Base-by-base conservation (phyloP, 164 flowering plant species). In the Platanus orientalis region DNA sequence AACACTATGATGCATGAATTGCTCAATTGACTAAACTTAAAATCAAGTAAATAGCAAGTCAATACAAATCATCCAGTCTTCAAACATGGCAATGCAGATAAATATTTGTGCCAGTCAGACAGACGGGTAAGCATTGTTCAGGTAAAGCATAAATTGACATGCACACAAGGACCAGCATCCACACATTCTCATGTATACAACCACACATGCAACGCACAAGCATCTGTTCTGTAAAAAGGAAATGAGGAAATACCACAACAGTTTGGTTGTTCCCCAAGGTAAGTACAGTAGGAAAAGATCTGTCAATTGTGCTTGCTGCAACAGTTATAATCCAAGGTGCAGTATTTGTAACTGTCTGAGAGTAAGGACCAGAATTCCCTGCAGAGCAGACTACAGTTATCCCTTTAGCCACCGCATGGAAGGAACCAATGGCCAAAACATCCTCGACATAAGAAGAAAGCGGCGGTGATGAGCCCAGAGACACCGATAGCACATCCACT, bases 311-410 rank as follows among this genome's bases (percentile, higher is more conserved):
- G 74, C 80, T 79, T 25, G 87, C 87, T 2, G 80, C 84, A 50
- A 83, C 87, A 19, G 84, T 69, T 44, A 79, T 40, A 21, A 79
- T 20, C 87, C 87, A 80, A 11, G 87, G 87, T 44, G 87, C 84
- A 6, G 76, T 70, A 40, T 76, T 77, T 39, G 58, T 58, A 14
- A 83, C 80, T 3, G 84, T 71, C 47, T 80, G 81, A 45, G 82
- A 59, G 29, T 45, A 65, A 53, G 87, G 79, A 45, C 84, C 84
- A 27, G 75, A 62, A 58, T 83, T 83, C 17, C 87, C 87, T 17
- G 70, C 84, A 2, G 84, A 75, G 71, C 78, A 75, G 4, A 77
- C 71, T 3, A 79, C 80, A 42, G 70, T 50, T 19, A 83, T 77
- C 25, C 83, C 84, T 61, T 74, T 78, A 17, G 75, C 77, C 30